A percentile compares a stretch with the other conserved stretches of the same genome.
Evolutionary conservation across 2,329 filamentous ascomycete genomes (phyloP).

Genomic region (Endothia cerciana): DNA sequence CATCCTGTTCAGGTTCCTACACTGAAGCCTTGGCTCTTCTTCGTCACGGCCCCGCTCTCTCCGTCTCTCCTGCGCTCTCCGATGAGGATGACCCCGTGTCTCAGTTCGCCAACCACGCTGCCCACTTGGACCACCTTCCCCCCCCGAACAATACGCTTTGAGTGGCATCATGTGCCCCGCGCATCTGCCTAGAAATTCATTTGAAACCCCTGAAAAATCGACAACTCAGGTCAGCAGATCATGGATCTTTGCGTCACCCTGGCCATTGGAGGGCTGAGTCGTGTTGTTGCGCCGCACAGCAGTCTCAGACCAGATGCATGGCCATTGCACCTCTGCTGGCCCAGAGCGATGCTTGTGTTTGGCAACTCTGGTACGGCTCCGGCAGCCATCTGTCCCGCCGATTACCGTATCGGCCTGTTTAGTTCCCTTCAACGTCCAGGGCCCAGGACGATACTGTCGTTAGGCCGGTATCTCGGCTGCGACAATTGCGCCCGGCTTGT

Average conservation of each 20-base stretch:
- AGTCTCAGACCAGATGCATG: background rate
- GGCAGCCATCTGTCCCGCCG: background rate
- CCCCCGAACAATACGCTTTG: background rate
- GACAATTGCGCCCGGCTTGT: background rate
- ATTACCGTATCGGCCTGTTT: background rate
- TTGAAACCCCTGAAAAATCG: background rate
- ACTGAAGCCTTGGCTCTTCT: too few relatives aligned
- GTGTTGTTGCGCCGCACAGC: background rate
- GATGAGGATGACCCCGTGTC: constrained; percentile 11
- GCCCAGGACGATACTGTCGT: background rate
- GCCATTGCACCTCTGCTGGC: background rate
- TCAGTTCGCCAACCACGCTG: constrained; percentile 11
- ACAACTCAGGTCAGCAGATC: background rate
- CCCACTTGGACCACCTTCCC: background rate
- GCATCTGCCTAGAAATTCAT: constrained; percentile 13
- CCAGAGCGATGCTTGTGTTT: background rate
- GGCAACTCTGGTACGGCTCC: background rate
- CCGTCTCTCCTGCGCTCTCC: background rate
- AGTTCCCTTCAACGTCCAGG: background rate
- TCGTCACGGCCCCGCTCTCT: background rate
- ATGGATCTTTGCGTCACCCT: background rate
- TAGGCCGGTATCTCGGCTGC: background rate
- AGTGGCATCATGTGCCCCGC: constrained; percentile 12
- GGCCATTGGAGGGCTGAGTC: background rate
- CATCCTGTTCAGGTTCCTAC: too few relatives aligned